Base-by-base conservation (phyloP, 2,329 filamentous ascomycete species). In the Talaromyces atroroseus region DNA sequence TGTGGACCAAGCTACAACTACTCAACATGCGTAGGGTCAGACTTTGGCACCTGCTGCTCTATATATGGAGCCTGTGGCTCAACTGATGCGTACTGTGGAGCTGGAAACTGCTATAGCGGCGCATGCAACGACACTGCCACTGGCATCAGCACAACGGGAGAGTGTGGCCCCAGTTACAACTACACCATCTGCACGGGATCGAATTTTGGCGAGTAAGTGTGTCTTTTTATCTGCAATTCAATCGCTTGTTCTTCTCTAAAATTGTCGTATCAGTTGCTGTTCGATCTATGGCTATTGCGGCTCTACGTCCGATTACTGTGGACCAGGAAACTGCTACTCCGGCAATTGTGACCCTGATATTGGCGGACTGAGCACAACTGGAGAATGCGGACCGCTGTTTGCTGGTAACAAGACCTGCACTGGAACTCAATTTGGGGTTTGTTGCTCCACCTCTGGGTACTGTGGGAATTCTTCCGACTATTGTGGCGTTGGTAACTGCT, bases 391-490 rank as follows among this genome's bases (percentile, higher is more conserved):
- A 4, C 64, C 63, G 36, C 55, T 51, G 23, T 65, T 66, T 58
- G 61, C 64, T 5, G 64, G 65, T 38, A 65, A 65, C 55, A 66
- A 67, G 53, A 65, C 62, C 16, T 68, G 62, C 57, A 62, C 62
- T 46, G 63, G 64, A 23, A 68, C 65, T 3, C 61, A 67, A 51
- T 66, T 67, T 60, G 63, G 65, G 21, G 59, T 32, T 18, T 66
- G 63, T 46, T 67, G 65, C 50, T 66, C 62, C 11, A 60, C 47
- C 2, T 52, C 34, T 52, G 63, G 66, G 3, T 66, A 63, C 55
- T 68, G 63, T 55, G 63, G 64, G 40, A 64, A 56, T 49, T 52
- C 57, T 2, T 58, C 52, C 14, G 65, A 63, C 40, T 67, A 66
- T 56, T 68, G 64, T 53, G 32, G 47, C 29, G 38, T 24, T 11